Conservation (phyloP, 345 rosid species). For the Arabis alpina region DNA sequence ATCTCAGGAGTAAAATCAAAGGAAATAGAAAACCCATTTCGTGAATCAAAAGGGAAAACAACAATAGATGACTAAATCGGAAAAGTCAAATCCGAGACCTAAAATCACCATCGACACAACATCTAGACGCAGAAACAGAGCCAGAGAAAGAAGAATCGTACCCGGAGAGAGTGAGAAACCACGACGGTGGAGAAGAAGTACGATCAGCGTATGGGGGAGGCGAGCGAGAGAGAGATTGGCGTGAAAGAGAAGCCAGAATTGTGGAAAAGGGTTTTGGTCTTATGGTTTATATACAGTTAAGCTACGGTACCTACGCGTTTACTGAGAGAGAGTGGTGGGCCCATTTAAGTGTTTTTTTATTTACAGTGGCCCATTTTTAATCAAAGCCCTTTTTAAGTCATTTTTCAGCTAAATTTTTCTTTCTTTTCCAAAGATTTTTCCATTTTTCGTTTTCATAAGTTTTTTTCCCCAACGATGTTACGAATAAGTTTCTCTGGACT, state of each 20-base stretch:
- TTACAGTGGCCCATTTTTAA: conserved; percentile 3
- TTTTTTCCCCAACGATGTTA: too few relatives aligned
- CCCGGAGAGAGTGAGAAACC: conserved; percentile 12
- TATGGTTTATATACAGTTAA: conserved; percentile 16
- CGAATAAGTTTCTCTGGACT: too few relatives aligned
- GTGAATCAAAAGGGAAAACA: background rate
- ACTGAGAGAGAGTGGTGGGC: conserved; percentile 4
- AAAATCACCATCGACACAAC: conserved; percentile 13
- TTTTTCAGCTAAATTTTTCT: background rate
- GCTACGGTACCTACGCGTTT: conserved; percentile 35
- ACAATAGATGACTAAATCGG: background rate
- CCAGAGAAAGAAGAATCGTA: conserved; percentile 6
- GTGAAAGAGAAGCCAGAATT: conserved; percentile 39
- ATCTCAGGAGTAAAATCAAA: background rate
- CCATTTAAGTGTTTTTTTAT: background rate
- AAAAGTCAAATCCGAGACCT: background rate
- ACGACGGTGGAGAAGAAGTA: conserved; percentile 6
- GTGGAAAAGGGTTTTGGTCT: background rate
- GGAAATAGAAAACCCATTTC: conserved; percentile 3
- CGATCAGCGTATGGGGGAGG: conserved; percentile 29
- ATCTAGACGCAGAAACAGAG: background rate
- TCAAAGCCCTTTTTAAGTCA: background rate
- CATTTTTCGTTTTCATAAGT: too few relatives aligned
- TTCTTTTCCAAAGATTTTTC: background rate
- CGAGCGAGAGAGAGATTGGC: conserved; percentile 36